Evolutionary conservation across 2,329 filamentous ascomycete genomes (phyloP), one percentile per base, ranked within the genome.

Genomic region (Trichoderma sp.): DNA sequence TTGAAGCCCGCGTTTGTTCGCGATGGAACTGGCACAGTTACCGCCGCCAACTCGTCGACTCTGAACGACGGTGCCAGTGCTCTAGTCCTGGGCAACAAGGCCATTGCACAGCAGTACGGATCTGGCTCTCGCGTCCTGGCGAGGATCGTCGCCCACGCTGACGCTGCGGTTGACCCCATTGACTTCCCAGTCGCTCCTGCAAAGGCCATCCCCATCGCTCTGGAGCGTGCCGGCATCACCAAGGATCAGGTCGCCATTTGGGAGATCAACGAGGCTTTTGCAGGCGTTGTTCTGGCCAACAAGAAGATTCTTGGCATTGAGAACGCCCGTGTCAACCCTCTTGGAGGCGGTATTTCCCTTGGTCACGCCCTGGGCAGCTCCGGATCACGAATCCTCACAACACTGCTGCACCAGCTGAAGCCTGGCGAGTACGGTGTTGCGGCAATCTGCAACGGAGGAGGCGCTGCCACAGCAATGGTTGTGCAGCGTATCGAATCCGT

Each of bases 231-330:
- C 1, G 95, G 96, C 12, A 95, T 99, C 79, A 94, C 91, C 78
- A 95, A 95, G 85, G 93, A 97, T 64, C 94, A 98, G 84, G 95
- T 99, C 63, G 92, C 96, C 6, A 87, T 98, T 27, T 98, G 97
- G 96, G 97, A 98, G 84, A 98, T 99, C 85, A 99, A 99, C 84
- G 97, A 99, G 86, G 97, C 97, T 0, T 99, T 99, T 83, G 96
- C 97, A 33, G 94, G 94, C 5, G 95, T 98, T 35, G 97, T 98
- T 84, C 95, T 97, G 83, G 95, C 96, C 59, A 98, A 98, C 82
- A 93, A 94, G 81, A 95, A 97, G 92, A 95, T 97, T 77, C 90
- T 98, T 41, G 94, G 93, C 60, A 90, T 98, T 3, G 90, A 95
- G 78, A 88, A 90, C 64, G 94, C 94, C 56, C 93, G 91, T 45